Evolutionary conservation across 2,329 filamentous ascomycete genomes (phyloP).

Genomic region (Monilinia fructigena): DNA sequence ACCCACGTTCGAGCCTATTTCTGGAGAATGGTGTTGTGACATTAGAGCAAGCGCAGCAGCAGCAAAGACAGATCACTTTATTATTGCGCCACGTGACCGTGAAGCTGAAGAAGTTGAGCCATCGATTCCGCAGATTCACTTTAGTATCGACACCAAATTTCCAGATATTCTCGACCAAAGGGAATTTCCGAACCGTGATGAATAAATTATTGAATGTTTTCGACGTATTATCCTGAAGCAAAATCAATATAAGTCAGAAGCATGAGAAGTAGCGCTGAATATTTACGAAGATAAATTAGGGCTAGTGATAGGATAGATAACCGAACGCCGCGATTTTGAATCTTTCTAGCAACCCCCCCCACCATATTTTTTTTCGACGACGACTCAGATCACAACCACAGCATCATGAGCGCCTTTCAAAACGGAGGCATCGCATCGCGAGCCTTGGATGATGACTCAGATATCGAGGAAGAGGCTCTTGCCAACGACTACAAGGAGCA

Average conservation of each 20-base stretch:
- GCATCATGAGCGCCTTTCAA: constrained; percentile 59
- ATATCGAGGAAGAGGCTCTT: constrained; percentile 93
- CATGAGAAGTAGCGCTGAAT: background rate
- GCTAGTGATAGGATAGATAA: constrained; percentile 23
- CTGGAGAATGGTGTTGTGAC: background rate
- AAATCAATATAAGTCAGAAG: background rate
- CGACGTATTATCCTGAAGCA: background rate
- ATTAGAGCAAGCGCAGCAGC: too few species aligned
- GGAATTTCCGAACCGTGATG: background rate
- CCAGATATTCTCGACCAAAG: background rate
- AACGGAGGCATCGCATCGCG: constrained; percentile 60
- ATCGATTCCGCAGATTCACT: background rate
- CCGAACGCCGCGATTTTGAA: constrained; percentile 19
- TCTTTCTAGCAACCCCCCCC: constrained; percentile 15
- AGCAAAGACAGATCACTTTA: too few species aligned
- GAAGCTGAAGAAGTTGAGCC: background rate
- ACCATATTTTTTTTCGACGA: constrained; percentile 18
- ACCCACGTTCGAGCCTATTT: background rate
- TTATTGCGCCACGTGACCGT: constrained; percentile 1
- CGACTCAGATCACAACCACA: constrained; percentile 19
- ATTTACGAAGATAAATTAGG: constrained; percentile 15
- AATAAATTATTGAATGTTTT: background rate
- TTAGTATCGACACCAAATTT: background rate
- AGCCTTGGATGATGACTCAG: constrained; percentile 75
- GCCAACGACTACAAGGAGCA: constrained; percentile 96